Base-by-base conservation (phyloP, 1,139 yeast species). In the Taphrina communis region DNA sequence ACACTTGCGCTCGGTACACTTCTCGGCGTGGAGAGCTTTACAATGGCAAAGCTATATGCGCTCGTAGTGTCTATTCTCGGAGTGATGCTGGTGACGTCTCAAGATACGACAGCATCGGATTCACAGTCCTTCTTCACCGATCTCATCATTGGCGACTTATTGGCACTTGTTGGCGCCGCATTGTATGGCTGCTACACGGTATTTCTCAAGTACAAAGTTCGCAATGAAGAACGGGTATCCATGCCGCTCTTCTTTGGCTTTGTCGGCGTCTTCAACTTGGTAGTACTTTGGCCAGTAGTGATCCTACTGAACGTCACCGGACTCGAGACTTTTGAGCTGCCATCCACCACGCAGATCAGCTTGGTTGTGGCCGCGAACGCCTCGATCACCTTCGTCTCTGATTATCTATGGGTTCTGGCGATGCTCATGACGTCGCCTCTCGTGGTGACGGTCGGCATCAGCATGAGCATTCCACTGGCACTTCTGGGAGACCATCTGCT, bases 361-460 rank as follows among this genome's bases (percentile, higher is more conserved):
- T 72, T 79, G 1, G 80, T 92, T 5, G 80, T 94, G 11, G 69
- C 84, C 0, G 73, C 85, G 61, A 94, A 94, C 77, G 90, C 94
- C 67, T 75, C 85, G 38, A 86, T 91, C 53, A 91, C 97, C 0
- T 87, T 94, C 74, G 79, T 92, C 19, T 89, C 96, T 58, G 99
- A 94, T 76, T 91, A 88, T 74, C 87, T 96, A 75, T 94, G 99
- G 99, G 97, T 97, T 56, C 85, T 91, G 73, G 97, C 98, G 0
- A 95, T 93, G 83, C 82, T 94, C 46, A 81, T 94, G 76, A 94
- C 99, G 0, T 88, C 95, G 63, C 99, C 99, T 0, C 82, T 94
- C 72, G 93, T 97, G 0, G 98, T 93, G 1, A 94, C 99, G 0
- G 96, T 94, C 8, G 99, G 99, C 0, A 82, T 94, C 57, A 88